Conservation (phyloP, 2,329 filamentous ascomycete species). For the Colletotrichum noveboracense region DNA sequence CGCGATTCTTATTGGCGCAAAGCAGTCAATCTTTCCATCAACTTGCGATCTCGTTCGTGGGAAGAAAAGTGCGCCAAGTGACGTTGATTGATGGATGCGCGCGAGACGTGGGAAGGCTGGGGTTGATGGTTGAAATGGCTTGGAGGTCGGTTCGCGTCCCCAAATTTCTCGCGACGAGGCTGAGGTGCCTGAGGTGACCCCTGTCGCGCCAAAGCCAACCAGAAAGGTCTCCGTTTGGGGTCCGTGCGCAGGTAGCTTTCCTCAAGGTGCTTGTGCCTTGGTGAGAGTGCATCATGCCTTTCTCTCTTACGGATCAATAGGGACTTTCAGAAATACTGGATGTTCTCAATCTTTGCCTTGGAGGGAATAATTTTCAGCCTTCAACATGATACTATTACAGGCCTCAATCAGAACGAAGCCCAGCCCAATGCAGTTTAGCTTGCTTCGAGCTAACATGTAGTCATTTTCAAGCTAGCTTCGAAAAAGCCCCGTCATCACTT, state of each 20-base stretch:
- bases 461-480: not conserved
- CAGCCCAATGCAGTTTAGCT: rapidly evolving
- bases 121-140: not conserved
- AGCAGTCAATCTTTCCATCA: not conserved
- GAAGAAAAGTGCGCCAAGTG: not conserved
- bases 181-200: conserved; percentile 18
- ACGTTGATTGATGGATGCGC: not conserved
- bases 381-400: not conserved
- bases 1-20: not conserved
- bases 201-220: not conserved
- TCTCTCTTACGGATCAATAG: not conserved
- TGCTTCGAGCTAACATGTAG: rapidly evolving
- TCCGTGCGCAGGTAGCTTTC: not conserved
- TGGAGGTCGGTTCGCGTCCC: conserved; percentile 13
- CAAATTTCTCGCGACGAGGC: conserved; percentile 26
- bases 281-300: not conserved
- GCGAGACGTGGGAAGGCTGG: not conserved
- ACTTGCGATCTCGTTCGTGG: not conserved
- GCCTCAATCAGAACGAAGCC: not conserved
- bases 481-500: rapidly evolving
- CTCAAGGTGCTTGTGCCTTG: not conserved
- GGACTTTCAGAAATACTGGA: not conserved
- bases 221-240: not conserved
- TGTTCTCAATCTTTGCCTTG: not conserved
- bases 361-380: not conserved